These are phyloP conservation scores for Vaucheria bursata DNA, from an alignment of 352 stramenopile species.

Conservation along the genomic window DNA sequence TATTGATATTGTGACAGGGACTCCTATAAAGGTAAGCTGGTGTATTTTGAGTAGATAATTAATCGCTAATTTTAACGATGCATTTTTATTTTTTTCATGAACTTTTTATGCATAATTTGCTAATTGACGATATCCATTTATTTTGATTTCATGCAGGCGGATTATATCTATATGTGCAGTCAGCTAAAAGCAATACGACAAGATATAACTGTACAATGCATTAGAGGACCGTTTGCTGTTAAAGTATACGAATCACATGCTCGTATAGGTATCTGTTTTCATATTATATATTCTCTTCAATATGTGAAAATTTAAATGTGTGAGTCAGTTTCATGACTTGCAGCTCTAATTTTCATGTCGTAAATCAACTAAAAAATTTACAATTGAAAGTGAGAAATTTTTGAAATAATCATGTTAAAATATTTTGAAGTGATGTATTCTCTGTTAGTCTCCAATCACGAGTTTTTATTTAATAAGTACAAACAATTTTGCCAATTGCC, in stretches of 20 bases:
- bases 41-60: neutral
- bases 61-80: neutral
- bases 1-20: neutral
- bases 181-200: slow-evolving; percentile 88
- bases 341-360: too few relatives aligned
- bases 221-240: slow-evolving; percentile 40
- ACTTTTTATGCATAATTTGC: neutral
- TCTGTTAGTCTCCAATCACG: too few relatives aligned
- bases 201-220: slow-evolving; percentile 79
- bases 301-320: too few relatives aligned
- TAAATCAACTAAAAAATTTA: too few relatives aligned
- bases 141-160: slow-evolving; percentile 25
- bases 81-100: neutral
- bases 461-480: too few relatives aligned
- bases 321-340: too few relatives aligned
- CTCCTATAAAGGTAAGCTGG: neutral
- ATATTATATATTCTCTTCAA: too few relatives aligned
- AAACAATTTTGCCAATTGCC: too few relatives aligned
- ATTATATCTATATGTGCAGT: slow-evolving; percentile 82
- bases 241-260: neutral
- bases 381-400: too few relatives aligned
- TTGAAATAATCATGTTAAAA: too few relatives aligned
- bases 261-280: slow-evolving; percentile 4
- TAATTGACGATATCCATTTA: neutral
- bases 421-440: too few relatives aligned